Evolutionary conservation across 176 grass and related monocot genomes (phyloP), one percentile per base, ranked within the genome.

Genomic region (Musa schizocarpa): DNA sequence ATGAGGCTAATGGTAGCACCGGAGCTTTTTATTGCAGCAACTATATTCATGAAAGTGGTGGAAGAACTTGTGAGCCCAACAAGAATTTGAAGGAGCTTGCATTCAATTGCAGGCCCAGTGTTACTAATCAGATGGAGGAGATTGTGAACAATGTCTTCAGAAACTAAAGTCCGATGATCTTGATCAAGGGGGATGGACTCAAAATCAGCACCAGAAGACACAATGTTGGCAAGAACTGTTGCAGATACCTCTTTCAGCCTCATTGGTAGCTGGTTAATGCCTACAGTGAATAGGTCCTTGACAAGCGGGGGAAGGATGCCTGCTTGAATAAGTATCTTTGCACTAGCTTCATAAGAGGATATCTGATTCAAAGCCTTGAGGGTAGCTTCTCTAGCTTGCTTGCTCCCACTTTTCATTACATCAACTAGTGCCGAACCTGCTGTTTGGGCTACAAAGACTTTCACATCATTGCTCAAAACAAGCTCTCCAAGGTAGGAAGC

Each of bases 111-210:
- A 77, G 94, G 90, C 68, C 93, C 94, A 13, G 94, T 97, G 80
- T 97, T 97, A 54, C 94, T 97, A 75, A 97, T 97, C 76, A 97
- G 82, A 97, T 97, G 90, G 74, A 97, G 88, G 56, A 97, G 83
- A 87, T 93, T 97, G 79, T 97, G 94, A 66, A 97, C 82, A 83
- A 97, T 93, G 64, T 97, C 90, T 81, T 97, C 94, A 27, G 94
- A 97, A 65, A 97, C 88, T 59, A 97, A 81, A 17, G 88, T 97
- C 81, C 88, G 87, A 52, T 62, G 65, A 69, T 80, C 88, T 54
- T 83, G 77, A 86, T 87, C 88, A 68, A 93, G 83, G 50, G 82
- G 94, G 80, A 93, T 89, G 58, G 82, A 88, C 55, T 89, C 86
- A 83, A 93, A 90, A 82, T 69, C 81, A 71, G 80, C 85, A 82